Evolutionary conservation across 306 rosid species (phyloP), one percentile per base, ranked within the genome.

Genomic region (Senna siamea): DNA sequence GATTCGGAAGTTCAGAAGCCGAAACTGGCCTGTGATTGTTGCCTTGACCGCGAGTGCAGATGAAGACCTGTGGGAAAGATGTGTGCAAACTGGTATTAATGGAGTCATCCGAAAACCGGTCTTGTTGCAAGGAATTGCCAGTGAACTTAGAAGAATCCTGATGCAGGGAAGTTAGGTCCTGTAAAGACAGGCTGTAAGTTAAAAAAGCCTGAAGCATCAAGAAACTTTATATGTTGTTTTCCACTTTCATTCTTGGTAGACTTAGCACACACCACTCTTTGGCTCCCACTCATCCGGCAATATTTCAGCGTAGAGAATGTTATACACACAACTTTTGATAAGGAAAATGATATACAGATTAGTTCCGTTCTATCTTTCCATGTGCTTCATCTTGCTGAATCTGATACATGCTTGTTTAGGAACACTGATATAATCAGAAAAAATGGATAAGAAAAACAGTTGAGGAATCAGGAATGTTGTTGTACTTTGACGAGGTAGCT

Each of bases 61-160:
- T 53, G 99, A 90, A 56, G 92, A 89, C 55, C 69, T 94, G 83
- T 85, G 96, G 98, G 98, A 90, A 30, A 85, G 81, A 71, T 95
- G 99, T 53, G 82, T 74, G 87, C 91, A 90, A 80, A 83, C 72
- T 9, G 99, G 98, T 22, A 89, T 95, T 43, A 89, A 89, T 15
- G 99, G 99, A 50, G 77, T 92, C 52, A 79, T 95, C 76, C 81
- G 89, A 32, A 95, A 92, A 72, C 99, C 99, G 5, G 88, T 86
- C 66, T 80, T 90, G 85, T 30, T 90, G 86, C 96, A 86, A 70
- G 99, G 93, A 28, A 88, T 95, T 9, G 85, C 97, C 67, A 78
- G 79, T 34, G 99, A 95, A 82, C 91, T 95, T 32, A 75, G 91
- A 59, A 81, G 97, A 82, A 85, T 91, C 61, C 81, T 95, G 76